Evolutionary conservation across 2,329 filamentous ascomycete genomes (phyloP).

Genomic region (Scortechinia acanthostroma): DNA sequence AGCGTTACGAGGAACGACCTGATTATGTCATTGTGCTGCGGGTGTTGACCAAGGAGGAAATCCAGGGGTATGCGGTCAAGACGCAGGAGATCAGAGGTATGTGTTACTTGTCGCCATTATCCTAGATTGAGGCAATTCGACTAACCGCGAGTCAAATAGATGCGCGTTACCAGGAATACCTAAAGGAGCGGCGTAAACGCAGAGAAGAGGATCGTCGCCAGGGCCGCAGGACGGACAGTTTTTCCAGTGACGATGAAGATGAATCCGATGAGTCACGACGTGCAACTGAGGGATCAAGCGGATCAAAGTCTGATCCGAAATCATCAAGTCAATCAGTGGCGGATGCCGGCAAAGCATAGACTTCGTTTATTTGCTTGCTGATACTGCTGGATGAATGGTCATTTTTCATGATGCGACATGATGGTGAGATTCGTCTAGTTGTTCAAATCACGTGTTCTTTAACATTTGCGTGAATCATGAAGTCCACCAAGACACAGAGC

Average conservation of each 20-base stretch:
- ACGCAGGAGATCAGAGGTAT: background rate
- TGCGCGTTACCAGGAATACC: background rate
- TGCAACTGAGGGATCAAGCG: too few species aligned
- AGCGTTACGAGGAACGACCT: background rate
- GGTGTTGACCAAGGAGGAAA: slow-evolving; percentile 1
- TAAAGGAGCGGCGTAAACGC: background rate
- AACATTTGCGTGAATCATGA: too few species aligned
- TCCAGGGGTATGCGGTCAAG: background rate
- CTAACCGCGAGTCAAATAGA: background rate
- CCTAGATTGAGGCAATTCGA: background rate
- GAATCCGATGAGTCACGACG: background rate
- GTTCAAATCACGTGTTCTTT: too few species aligned
- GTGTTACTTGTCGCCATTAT: background rate
- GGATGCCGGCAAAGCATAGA: too few species aligned
- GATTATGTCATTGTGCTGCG: slow-evolving; percentile 2
- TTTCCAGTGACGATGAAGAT: background rate
- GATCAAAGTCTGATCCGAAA: too few species aligned
- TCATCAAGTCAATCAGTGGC: slow-evolving; percentile 1
- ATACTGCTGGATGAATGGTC: too few species aligned
- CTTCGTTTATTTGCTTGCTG: too few species aligned
- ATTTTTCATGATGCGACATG: too few species aligned
- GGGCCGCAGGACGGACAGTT: background rate
- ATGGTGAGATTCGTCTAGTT: too few species aligned
- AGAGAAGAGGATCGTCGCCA: background rate
- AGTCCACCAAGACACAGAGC: too few species aligned